phyloP scores from a whole-genome alignment of 2,329 filamentous ascomycete species.

The Colletotrichum sp. region DNA sequence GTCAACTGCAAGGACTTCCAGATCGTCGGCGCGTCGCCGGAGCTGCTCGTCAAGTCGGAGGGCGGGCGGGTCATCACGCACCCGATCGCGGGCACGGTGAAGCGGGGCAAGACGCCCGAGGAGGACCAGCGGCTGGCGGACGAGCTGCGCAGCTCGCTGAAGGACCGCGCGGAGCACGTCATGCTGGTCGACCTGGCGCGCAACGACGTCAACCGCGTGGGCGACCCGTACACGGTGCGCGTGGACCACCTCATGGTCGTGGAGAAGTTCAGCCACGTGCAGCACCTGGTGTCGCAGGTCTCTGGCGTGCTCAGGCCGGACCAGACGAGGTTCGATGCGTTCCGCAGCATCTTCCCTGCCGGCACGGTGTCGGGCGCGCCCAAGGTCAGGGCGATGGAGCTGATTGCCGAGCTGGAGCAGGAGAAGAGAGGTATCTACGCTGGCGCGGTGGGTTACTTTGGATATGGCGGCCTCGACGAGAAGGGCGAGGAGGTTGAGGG shows the following conservation, averaged over 20 bases:
- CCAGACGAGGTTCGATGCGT: constrained; percentile 92
- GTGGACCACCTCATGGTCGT: constrained; percentile 96
- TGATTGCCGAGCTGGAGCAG: constrained; percentile 91
- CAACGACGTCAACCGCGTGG: constrained; percentile 96
- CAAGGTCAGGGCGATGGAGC: constrained; percentile 95
- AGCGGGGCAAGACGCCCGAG: constrained; percentile 78
- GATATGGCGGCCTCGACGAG: constrained; percentile 75
- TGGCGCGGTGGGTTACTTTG: constrained; percentile 96
- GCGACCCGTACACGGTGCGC: constrained; percentile 85
- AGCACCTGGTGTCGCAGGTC: constrained; percentile 95
- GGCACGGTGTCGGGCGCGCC: constrained; percentile 95
- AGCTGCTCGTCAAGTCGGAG: constrained; percentile 92
- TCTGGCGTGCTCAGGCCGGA: constrained; percentile 84
- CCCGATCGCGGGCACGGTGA: constrained; percentile 95
- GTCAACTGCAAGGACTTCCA: constrained; percentile 91
- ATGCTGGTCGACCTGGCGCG: constrained; percentile 97
- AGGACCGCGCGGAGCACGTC: constrained; percentile 93
- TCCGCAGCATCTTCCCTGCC: constrained; percentile 95
- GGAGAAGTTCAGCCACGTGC: constrained; percentile 94
- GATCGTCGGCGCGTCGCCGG: constrained; percentile 92
- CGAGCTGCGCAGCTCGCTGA: constrained; percentile 79
- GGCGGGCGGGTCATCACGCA: constrained; percentile 90
- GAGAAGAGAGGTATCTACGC: constrained; percentile 97
- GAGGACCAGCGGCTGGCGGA: constrained; percentile 83
- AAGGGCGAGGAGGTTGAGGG: constrained; percentile 73